These are phyloP conservation scores for Sarocladium kiliense DNA, from an alignment of 2,329 filamentous ascomycete species.

Conservation along the genomic window DNA sequence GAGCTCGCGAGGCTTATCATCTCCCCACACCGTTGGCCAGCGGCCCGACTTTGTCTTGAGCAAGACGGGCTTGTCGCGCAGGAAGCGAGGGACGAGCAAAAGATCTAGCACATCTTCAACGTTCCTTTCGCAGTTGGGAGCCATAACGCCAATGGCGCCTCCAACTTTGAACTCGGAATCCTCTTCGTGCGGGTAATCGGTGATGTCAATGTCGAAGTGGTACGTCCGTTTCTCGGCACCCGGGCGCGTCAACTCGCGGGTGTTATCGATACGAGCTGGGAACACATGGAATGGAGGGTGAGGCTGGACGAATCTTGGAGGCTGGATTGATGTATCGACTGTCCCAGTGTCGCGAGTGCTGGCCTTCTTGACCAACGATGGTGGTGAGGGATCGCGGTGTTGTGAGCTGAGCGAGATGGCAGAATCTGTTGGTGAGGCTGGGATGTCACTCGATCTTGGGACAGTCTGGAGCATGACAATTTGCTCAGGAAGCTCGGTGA, in stretches of 20 bases:
- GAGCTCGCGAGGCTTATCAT: conserved; percentile 79
- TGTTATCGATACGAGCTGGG: conserved; percentile 78
- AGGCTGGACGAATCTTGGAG: conserved; percentile 86
- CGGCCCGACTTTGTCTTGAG: conserved; percentile 75
- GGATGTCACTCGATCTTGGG: conserved; percentile 23
- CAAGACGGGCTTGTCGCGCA: conserved; percentile 78
- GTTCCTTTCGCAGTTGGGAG: conserved; percentile 70
- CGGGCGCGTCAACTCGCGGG: conserved; percentile 78
- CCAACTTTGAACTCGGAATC: conserved; percentile 92
- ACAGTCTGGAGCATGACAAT: conserved; percentile 66
- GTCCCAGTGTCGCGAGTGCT: conserved; percentile 21
- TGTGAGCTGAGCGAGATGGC: conserved; percentile 38
- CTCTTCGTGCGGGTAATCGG: conserved; percentile 83
- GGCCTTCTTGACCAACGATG: conserved; percentile 23
- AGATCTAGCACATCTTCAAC: conserved; percentile 83
- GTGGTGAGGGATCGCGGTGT: conserved; percentile 19
- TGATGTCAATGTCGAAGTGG: conserved; percentile 95
- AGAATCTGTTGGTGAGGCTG: conserved; percentile 43
- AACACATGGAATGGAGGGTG: conserved; percentile 92
- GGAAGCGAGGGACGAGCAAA: conserved; percentile 72
- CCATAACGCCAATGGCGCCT: conserved; percentile 88
- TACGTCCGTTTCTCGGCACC: conserved; percentile 96
- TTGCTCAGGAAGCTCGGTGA: conserved; percentile 68
- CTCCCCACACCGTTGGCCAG: conserved; percentile 98
- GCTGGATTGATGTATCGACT: conserved; percentile 56